These are phyloP conservation scores for Rhynchospora breviuscula DNA, from an alignment of 176 grass and related monocot genomes.

Conservation along the genomic window DNA sequence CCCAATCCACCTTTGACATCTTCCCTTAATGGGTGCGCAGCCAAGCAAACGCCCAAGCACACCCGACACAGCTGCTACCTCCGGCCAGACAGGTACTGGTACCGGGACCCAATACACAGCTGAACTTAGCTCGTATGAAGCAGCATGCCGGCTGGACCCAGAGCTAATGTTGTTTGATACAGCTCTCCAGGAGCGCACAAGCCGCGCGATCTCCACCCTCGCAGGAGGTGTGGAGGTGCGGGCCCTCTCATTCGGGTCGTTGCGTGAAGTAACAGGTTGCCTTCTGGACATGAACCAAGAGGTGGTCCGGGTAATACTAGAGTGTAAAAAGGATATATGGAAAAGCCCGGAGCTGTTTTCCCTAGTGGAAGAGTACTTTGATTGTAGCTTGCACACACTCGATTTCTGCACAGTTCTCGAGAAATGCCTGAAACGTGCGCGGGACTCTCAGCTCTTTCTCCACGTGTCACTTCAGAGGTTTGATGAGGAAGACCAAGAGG, in stretches of 20 bases:
- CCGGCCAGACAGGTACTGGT: not conserved
- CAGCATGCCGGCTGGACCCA: slow-evolving; percentile 72
- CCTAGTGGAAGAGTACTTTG: slow-evolving; percentile 95
- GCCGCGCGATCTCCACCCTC: slow-evolving; percentile 73
- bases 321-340: slow-evolving; percentile 97
- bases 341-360: slow-evolving; percentile 74
- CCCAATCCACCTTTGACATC: not conserved
- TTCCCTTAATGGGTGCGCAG: slow-evolving; percentile 26
- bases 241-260: slow-evolving; percentile 69
- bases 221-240: slow-evolving; percentile 79
- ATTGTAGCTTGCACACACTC: slow-evolving; percentile 86
- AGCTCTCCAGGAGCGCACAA: slow-evolving; percentile 79
- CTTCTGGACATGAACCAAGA: slow-evolving; percentile 99
- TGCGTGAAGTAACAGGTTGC: slow-evolving; percentile 80
- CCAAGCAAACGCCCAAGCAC: slow-evolving; percentile 22
- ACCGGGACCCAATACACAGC: slow-evolving; percentile 14
- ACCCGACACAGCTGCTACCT: not conserved
- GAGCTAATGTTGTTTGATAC: slow-evolving; percentile 80
- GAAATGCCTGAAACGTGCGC: slow-evolving; percentile 91
- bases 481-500: slow-evolving; percentile 41
- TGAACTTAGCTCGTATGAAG: slow-evolving; percentile 87
- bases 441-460: slow-evolving; percentile 82
- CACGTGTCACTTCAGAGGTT: slow-evolving; percentile 88
- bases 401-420: slow-evolving; percentile 94
- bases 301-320: slow-evolving; percentile 78